Base-by-base conservation (phyloP, 768 basidiomycete species). In the Cyclocybe cylindracea region DNA sequence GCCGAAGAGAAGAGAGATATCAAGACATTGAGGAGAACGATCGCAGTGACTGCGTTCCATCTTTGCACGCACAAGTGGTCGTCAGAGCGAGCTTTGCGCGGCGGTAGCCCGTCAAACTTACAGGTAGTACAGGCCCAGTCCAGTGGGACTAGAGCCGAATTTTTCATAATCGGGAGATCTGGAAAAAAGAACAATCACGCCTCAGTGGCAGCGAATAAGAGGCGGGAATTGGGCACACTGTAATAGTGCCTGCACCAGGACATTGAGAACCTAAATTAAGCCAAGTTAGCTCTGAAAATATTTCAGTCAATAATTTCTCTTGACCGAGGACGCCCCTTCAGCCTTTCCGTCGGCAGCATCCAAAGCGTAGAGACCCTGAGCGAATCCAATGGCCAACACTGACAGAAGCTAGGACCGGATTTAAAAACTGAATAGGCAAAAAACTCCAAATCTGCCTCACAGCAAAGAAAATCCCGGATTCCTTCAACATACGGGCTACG, bases 1-100 rank as follows among this genome's bases (percentile, higher is more conserved):
- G 94, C 93, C 44, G 93, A 91, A 13, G 94, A 86, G 66, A 97
- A 97, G 60, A 98, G 72, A n/a, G 94, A 97, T 60, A 98, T 94
- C 62, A 98, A 78, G 63, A 98, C 85, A 65, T 98, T 98, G 66
- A 97, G 81, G 44, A 97, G 78, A 48, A 98, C 82, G 44, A 97
- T 79, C 13, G 84, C 88, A 2, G 91, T 87, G 16, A 85, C 79
- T 48, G 91, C 80, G 69, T 87, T 93, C 93, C 92, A 95, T 39
- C 87, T 88, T 55, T 14, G 10, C 29, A 40, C 13, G 9, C 1
- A n/a, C 10, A 38, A 38, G 9, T 60, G 10, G 55, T 31, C 13
- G 5, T 44, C 19, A 10, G n/a, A n/a, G 10, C 13, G 34, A 7
- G 18, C 5, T 14, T 13, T 4, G 16, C 14, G 29, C 36, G 16